Base-by-base conservation (phyloP, 192 early-diverging fungal genomes). In the Coemansia sp. region DNA sequence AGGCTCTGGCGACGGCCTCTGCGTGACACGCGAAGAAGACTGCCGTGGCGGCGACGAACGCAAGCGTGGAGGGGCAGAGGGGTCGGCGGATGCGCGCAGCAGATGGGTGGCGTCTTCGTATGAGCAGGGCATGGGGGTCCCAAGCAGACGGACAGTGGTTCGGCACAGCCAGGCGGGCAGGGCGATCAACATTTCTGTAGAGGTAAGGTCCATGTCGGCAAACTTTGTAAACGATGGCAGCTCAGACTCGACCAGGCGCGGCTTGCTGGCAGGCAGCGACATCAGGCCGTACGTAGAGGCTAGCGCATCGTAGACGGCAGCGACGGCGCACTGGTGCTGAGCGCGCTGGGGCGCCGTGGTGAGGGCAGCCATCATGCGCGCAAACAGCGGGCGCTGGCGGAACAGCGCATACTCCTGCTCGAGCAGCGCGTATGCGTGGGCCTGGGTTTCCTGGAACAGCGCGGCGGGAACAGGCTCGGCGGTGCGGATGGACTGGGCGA, bases 161-260 rank as follows among this genome's bases (percentile, higher is more conserved):
- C 79, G 79, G 56, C 79, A 77, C 27, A 81, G 79, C 79, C 79
- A 81, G 17, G 79, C 79, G 6, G 79, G 74, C 60, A 81, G 68
- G 2, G 79, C 71, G 16, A 68, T 33, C 13, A 36, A 36, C 61
- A 77, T 39, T 0, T 81, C 74, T 33, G 67, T 45, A 21, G 74
- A 77, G 1, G 79, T 81, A 34, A 81, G 74, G 17, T 81, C 79
- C 71, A 81, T 69, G 57, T 81, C 79, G 29, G 70, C 71, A 70
- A 81, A 81, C 59, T 81, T 81, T 50, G 66, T 70, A 46, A 81
- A 81, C 0, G 65, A 39, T 9, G 79, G 79, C 33, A 66, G 60
- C 40, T 81, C 79, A 1, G 74, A 63, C 61, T 67, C 67, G 39
- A 68, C 74, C 67, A 81, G 71, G 24, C 35, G 57, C 16, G 74